phyloP scores from a whole-genome alignment of 192 early-diverging fungal species.

The Backusella psychrophila region DNA sequence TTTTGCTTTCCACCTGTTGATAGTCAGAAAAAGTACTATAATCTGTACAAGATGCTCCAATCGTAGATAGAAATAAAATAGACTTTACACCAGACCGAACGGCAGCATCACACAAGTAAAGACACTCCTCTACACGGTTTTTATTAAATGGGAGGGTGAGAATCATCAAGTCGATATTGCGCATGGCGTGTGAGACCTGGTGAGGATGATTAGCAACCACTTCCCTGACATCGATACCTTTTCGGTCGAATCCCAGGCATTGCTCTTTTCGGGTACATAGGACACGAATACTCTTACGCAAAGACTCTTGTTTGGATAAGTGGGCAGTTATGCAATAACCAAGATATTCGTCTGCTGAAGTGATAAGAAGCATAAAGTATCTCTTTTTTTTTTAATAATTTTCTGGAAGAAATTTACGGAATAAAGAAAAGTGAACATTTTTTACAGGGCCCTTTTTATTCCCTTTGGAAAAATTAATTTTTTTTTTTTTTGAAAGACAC shows the following conservation, averaged over 20 bases:
- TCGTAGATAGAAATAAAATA: slow-evolving; percentile 19
- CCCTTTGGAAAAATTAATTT: neutral
- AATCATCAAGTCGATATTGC: slow-evolving; percentile 11
- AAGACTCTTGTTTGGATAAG: neutral
- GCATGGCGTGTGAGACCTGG: slow-evolving; percentile 5
- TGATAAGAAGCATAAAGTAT: slow-evolving; percentile 20
- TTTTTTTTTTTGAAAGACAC: neutral
- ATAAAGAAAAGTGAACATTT: neutral
- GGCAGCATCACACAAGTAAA: slow-evolving; percentile 8
- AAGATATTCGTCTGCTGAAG: slow-evolving; percentile 19
- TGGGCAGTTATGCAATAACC: slow-evolving; percentile 24
- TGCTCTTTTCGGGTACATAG: neutral
- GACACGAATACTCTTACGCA: slow-evolving; percentile 12
- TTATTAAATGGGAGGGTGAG: slow-evolving; percentile 1
- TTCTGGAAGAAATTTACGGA: neutral
- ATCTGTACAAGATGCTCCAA: slow-evolving; percentile 14
- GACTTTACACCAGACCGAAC: slow-evolving; percentile 20
- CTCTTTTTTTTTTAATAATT: neutral
- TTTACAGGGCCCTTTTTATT: slow-evolving; percentile 4
- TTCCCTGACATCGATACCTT: slow-evolving; percentile 9
- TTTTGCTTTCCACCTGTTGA: slow-evolving; percentile 16
- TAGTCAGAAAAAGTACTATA: slow-evolving; percentile 19
- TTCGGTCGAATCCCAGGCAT: neutral
- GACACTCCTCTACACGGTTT: slow-evolving; percentile 10
- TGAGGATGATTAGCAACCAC: slow-evolving; percentile 10